phyloP scores from a whole-genome alignment of 2,329 filamentous ascomycete species.

The Colletotrichum tofieldiae region DNA sequence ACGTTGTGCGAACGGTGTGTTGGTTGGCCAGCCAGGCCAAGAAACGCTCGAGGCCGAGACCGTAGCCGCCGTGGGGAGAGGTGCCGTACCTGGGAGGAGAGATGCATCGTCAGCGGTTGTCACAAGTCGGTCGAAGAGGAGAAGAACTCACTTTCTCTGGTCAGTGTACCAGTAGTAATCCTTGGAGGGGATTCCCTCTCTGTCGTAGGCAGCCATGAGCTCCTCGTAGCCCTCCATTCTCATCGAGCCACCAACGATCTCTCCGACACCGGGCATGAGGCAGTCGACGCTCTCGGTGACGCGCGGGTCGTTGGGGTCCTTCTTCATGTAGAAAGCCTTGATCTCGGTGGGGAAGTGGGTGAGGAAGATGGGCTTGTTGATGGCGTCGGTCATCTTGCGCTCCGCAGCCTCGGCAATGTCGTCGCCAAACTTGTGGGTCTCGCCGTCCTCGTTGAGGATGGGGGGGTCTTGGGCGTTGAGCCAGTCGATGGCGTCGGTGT shows the following conservation, averaged over 20 bases:
- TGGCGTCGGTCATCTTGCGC: conserved; percentile 95
- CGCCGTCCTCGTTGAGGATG: conserved; percentile 93
- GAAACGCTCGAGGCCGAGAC: conserved; percentile 88
- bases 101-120: conserved; percentile 3
- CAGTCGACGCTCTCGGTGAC: conserved; percentile 95
- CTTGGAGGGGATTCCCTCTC: conserved; percentile 86
- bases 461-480: conserved; percentile 83
- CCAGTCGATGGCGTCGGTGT: conserved; percentile 95
- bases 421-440: conserved; percentile 92
- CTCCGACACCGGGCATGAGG: conserved; percentile 92
- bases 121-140: conserved; percentile 12
- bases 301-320: conserved; percentile 81
- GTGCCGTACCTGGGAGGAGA: conserved; percentile 80
- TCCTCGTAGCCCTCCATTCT: conserved; percentile 94
- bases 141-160: conserved; percentile 84
- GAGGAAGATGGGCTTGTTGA: conserved; percentile 95
- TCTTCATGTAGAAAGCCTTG: conserved; percentile 99
- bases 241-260: conserved; percentile 98
- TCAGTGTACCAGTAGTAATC: conserved; percentile 99
- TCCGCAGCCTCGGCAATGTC: conserved; percentile 99
- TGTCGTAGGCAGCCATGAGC: conserved; percentile 88
- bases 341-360: conserved; percentile 98
- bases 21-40: conserved; percentile 76
- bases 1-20: conserved; percentile 76
- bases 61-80: conserved; percentile 93